phyloP scores from a whole-genome alignment of 768 basidiomycete genomes.

The Xerocomellus chrysenteron region DNA sequence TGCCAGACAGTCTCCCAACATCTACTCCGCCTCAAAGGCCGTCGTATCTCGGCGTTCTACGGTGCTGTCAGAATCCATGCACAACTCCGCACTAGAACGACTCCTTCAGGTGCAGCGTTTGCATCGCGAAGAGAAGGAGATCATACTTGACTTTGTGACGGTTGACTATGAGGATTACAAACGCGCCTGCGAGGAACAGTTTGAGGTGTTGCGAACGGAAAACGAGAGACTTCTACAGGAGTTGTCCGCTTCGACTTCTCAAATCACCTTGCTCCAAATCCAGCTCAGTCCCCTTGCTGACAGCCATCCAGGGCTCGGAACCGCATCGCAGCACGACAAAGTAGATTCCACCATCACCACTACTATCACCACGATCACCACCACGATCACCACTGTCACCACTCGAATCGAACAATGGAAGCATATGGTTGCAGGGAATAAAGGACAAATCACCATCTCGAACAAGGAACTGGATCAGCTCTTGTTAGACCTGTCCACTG shows the following conservation, averaged over 20 bases:
- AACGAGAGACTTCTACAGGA: neutral
- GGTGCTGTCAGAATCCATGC: neutral
- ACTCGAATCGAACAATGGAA: conserved; percentile 1
- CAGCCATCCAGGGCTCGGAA: too few species aligned
- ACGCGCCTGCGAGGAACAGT: neutral
- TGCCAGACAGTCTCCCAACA: too few species aligned
- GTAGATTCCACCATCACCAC: too few species aligned
- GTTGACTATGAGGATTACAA: neutral
- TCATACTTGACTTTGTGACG: neutral
- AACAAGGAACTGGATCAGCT: conserved; percentile 6
- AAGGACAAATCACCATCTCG: neutral
- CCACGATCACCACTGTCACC: neutral
- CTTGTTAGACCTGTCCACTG: neutral
- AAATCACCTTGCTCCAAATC: neutral
- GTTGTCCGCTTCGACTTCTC: neutral
- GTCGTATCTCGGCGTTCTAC: neutral
- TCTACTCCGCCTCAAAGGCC: neutral
- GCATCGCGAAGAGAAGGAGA: neutral
- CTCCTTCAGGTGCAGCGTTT: neutral
- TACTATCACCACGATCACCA: neutral
- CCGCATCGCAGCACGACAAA: neutral
- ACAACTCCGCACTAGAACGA: neutral
- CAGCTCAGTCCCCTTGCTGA: neutral
- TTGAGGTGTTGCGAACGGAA: neutral
- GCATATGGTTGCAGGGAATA: too few species aligned